phyloP scores from a whole-genome alignment of 1,284 basidiomycete species.

The Trichosporon sp. region DNA sequence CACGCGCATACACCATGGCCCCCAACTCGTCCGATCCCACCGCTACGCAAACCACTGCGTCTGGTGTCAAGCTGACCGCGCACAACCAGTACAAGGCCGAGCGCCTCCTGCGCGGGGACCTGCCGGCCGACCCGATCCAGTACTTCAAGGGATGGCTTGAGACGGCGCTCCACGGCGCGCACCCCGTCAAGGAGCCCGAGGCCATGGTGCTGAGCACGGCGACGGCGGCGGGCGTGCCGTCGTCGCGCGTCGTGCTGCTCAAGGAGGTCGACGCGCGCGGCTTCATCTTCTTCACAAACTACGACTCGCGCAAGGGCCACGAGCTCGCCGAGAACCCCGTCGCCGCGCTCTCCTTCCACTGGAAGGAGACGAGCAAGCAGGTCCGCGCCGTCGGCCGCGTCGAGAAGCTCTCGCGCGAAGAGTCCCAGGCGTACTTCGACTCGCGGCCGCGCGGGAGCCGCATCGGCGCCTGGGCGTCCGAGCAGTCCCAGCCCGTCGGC shows the following conservation, averaged over 20 bases:
- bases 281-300: slow-evolving; percentile 97
- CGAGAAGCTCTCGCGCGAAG: slow-evolving; percentile 65
- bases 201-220: slow-evolving; percentile 79
- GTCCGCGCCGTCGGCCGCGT: slow-evolving; percentile 81
- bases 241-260: slow-evolving; percentile 82
- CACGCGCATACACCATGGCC: not conserved
- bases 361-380: slow-evolving; percentile 75
- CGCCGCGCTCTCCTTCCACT: slow-evolving; percentile 83
- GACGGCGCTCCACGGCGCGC: slow-evolving; percentile 52
- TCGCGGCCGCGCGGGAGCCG: slow-evolving; percentile 76
- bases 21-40: not conserved
- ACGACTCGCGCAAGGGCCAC: slow-evolving; percentile 80
- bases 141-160: slow-evolving; percentile 84
- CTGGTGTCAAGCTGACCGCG: slow-evolving; percentile 55
- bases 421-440: slow-evolving; percentile 80
- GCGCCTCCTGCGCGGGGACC: slow-evolving; percentile 60
- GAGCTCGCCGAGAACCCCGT: slow-evolving; percentile 74
- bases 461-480: slow-evolving; percentile 88
- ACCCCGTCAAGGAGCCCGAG: slow-evolving; percentile 72
- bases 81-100: slow-evolving; percentile 70
- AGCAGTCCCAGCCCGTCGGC: slow-evolving; percentile 71
- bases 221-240: slow-evolving; percentile 68
- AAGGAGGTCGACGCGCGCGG: slow-evolving; percentile 80
- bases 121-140: slow-evolving; percentile 65
- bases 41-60: slow-evolving; percentile 9